phyloP scores from a whole-genome alignment of 139 green algal genomes.

The Picochlorum sp. region DNA sequence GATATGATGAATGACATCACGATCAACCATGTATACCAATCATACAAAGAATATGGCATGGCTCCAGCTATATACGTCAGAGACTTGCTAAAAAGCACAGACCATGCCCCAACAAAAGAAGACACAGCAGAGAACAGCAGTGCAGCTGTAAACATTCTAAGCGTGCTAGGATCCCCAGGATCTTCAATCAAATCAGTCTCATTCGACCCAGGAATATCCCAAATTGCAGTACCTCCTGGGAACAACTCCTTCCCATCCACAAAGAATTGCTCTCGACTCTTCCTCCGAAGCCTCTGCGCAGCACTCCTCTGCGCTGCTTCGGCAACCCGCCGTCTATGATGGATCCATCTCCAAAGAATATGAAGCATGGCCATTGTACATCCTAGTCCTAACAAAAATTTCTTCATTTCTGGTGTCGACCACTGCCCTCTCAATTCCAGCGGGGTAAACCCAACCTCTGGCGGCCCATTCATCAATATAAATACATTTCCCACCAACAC shows the following conservation, averaged over 20 bases:
- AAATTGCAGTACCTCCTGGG: neutral
- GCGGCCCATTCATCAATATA: slow-evolving; percentile 35
- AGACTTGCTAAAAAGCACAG: slow-evolving; percentile 40
- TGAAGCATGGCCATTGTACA: slow-evolving; percentile 25
- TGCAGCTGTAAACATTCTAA: slow-evolving; percentile 25
- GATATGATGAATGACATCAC: slow-evolving; percentile 33
- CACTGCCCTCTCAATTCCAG: slow-evolving; percentile 32
- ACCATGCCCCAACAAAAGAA: slow-evolving; percentile 39
- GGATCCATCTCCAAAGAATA: slow-evolving; percentile 13
- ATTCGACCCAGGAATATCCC: slow-evolving; percentile 5
- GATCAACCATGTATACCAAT: slow-evolving; percentile 38
- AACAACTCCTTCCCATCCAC: neutral
- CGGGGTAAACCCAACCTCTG: slow-evolving; percentile 32
- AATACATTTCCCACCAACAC: slow-evolving; percentile 40
- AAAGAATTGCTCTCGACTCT: neutral
- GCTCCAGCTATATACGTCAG: slow-evolving; percentile 38
- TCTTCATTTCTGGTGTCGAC: slow-evolving; percentile 28
- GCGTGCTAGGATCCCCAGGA: slow-evolving; percentile 4
- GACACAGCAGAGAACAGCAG: slow-evolving; percentile 42
- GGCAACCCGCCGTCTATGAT: neutral
- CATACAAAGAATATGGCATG: slow-evolving; percentile 21
- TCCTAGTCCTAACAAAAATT: slow-evolving; percentile 29
- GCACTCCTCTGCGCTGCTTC: neutral
- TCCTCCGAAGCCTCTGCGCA: neutral
- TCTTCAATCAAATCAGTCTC: slow-evolving; percentile 12